Base-by-base conservation (phyloP, 2,329 filamentous ascomycete species). In the Botryosphaeria dothidea region DNA sequence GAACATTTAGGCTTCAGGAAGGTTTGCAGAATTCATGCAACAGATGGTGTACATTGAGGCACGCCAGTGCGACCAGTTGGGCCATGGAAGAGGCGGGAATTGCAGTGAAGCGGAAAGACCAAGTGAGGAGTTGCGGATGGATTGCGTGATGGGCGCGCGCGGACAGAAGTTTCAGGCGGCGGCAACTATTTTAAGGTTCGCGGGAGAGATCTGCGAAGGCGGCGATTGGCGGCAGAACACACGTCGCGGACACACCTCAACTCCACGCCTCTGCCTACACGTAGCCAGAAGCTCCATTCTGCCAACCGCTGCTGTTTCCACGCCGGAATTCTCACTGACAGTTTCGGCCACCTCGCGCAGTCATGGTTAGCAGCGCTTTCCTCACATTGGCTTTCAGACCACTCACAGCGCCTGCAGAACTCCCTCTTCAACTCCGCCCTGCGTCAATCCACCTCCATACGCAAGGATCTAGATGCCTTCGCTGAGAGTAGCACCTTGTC, bases 401-500 rank as follows among this genome's bases (percentile, higher is more conserved):
- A 15, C 49, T 48, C 4, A 56, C 64, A 51, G 8, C 25, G 17
- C n/a, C 49, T 19, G 36, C 48, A 92, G 92, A 94, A 93, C 73
- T 89, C 91, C 49, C 84, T 92, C 58, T 96, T 94, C 82, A 96
- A 96, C 77, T 90, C 91, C 65, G 91, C 92, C 62, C 83, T 95
- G 62, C 92, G 92, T 80, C 92, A 96, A 81, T 92, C 90, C 70
- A 92, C 91, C 71, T 86, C 90, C 49, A 87, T 96, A 70, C 90
- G 90, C 71, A 86, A 86, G 74, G 91, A 95, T 73, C 86, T 96
- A 68, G 87, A 91, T 71, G 83, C 84, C 52, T 89, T 93, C 72
- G 84, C 89, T 65, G 83, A 88, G 66, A 81, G 83, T 8, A 77
- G 82, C 31, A 84, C 85, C 60, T 83, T 84, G 56, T 88, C 88